Base-by-base conservation (phyloP, 1,284 basidiomycete species). In the Ganoderma lucidum region DNA sequence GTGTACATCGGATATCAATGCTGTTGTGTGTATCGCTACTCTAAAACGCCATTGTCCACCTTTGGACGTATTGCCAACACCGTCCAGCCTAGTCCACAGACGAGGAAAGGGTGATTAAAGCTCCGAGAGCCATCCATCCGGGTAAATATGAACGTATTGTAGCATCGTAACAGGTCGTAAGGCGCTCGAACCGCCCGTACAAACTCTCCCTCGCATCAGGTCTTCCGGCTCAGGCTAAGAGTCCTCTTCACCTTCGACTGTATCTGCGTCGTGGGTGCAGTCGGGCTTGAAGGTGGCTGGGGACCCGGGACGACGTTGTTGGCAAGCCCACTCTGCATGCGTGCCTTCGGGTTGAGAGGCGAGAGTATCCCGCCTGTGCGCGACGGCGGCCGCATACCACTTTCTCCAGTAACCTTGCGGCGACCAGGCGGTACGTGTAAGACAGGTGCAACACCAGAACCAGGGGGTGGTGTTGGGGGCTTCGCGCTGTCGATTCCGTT, bases 261-360 rank as follows among this genome's bases (percentile, higher is more conserved):
- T 69, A 83, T 83, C 66, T 86, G 85, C 23, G 66, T 66, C 64
- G 82, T 78, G 42, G 81, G 73, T 42, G 82, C 75, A 12, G 83
- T 81, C 10, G 79, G 78, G 66, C 79, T 80, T 32, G 67, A 63
- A 1, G 79, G 78, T 17, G 73, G 71, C 48, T 71, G 66, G 53
- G 77, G 78, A 6, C 68, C 61, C 15, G 61, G 28, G 4, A 78
- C 41, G 10, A 76, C 75, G n/a, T 78, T 72, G 6, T 81, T 73
- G 64, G 82, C 77, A 70, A 86, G 60, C 15, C 84, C 86, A 70
- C 81, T 87, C 73, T 85, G 84, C 28, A 80, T 82, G 70, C 90
- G 82, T 17, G 91, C 85, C 65, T 88, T 83, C 6, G 92, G 93
- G 76, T 93, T 93, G 73, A 93, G 76, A n/a, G 92, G 92, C 1